Evolutionary conservation across 352 stramenopile genomes (phyloP), one percentile per base, ranked within the genome.

Genomic region (Pythium aphanidermatum): DNA sequence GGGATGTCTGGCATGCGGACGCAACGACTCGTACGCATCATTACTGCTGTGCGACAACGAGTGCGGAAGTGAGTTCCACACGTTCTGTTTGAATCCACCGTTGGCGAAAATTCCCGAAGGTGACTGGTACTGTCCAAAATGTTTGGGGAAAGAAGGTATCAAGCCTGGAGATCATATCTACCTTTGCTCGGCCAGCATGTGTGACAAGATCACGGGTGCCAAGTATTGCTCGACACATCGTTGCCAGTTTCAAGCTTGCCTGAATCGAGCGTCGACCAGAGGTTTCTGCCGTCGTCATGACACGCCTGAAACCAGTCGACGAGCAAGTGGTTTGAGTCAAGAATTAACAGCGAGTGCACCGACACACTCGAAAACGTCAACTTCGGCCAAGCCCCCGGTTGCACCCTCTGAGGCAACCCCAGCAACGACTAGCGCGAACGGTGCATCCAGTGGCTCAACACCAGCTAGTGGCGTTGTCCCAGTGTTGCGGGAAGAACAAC

Each of bases 41-140:
- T 49, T 76, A 10, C 37, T 80, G 16, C 48, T 80, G 10, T 80
- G 68, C 31, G 68, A 80, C 47, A 80, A 80, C 44, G 64, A 71
- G 13, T 80, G 68, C 37, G 68, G 67, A 25, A 61, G 65, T 31
- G 66, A 78, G 51, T 82, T 60, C 51, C 70, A 82, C 59, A 75
- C 60, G 38, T 58, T 64, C 17, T 82, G 70, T 43, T 53, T 82
- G 10, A 21, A 57, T 28, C 70, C 70, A 12, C 58, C 67, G 12
- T 48, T 82, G n/a, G 38, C 55, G 19, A 64, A 66, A 41, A 72
- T 79, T 41, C 69, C 69, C 1, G 53, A 70, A 13, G 69, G 60
- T 12, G 56, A 72, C 29, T 81, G 69, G 69, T 77, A 66, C 40
- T 81, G 69, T 38, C 69, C 69, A 2, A 47, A 54, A 19, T 75